Percentiles rank a stretch among this genome's conserved stretches.
Evolutionary conservation across 768 basidiomycete species (phyloP).

Genomic region (Trametes cingulata): DNA sequence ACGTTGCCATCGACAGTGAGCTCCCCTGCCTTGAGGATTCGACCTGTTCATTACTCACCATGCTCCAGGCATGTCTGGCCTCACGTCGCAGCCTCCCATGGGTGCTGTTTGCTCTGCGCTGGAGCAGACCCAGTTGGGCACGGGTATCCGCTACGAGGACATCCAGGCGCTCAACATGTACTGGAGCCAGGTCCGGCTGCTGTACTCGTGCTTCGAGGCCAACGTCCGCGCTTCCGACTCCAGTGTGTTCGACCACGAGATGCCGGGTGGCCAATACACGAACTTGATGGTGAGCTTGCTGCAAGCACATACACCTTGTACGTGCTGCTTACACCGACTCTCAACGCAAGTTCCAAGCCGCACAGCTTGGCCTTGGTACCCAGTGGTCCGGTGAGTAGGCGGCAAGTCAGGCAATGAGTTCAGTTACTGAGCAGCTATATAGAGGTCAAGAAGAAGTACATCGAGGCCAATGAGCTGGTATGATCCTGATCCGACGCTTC

Average conservation of each 20-base stretch:
- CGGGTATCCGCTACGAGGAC: slow-evolving; percentile 95
- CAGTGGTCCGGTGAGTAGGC: slow-evolving; percentile 79
- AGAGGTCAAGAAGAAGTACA: slow-evolving; percentile 99
- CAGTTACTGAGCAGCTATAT: slow-evolving; percentile 5
- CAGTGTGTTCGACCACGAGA: slow-evolving; percentile 98
- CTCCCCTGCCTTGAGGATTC: not conserved
- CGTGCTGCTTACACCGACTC: not conserved
- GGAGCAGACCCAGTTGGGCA: slow-evolving; percentile 91
- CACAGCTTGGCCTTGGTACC: slow-evolving; percentile 93
- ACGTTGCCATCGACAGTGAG: slow-evolving; percentile 98
- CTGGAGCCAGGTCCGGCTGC: slow-evolving; percentile 95
- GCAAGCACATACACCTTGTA: slow-evolving; percentile 4
- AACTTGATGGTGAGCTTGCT: slow-evolving; percentile 78
- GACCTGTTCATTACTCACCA: not conserved
- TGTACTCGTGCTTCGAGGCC: slow-evolving; percentile 97
- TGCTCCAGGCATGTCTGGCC: slow-evolving; percentile 88
- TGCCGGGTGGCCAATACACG: slow-evolving; percentile 97
- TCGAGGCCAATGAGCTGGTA: slow-evolving; percentile 94
- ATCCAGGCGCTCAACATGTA: slow-evolving; percentile 97
- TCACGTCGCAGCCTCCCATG: slow-evolving; percentile 99
- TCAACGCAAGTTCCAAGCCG: slow-evolving; percentile 85
- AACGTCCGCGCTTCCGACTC: slow-evolving; percentile 97
- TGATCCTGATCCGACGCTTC: slow-evolving; percentile 30
- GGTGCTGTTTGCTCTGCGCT: slow-evolving; percentile 93
- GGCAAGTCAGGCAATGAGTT: not conserved